These are phyloP conservation scores for Cadophora luteo-olivacea DNA, from an alignment of 2,329 filamentous ascomycete genomes.

Conservation along the genomic window DNA sequence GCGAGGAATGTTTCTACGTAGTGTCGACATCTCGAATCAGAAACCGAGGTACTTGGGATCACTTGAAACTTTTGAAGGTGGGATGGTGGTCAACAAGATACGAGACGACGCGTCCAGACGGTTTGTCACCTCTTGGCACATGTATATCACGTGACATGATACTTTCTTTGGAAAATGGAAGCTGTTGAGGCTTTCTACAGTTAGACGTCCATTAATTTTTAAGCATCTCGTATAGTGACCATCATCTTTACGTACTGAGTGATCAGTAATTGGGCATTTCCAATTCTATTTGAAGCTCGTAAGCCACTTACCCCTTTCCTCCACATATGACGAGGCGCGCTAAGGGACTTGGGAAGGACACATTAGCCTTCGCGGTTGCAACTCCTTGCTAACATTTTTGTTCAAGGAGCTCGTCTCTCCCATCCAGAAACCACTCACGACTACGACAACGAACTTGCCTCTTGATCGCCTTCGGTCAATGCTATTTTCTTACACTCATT, in stretches of 20 bases:
- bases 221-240: background rate
- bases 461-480: slow-evolving; percentile 41
- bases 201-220: background rate
- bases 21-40: slow-evolving; percentile 2
- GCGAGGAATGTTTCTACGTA: slow-evolving; percentile 10
- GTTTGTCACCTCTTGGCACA: background rate
- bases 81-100: background rate
- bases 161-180: background rate
- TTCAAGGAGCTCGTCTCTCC: slow-evolving; percentile 18
- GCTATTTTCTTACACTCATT: slow-evolving; percentile 37
- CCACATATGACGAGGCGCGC: slow-evolving; percentile 8
- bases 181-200: background rate
- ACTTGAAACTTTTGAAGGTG: background rate
- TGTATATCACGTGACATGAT: background rate
- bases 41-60: background rate
- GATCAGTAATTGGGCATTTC: background rate
- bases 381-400: slow-evolving; percentile 21
- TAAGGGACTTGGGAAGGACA: slow-evolving; percentile 23
- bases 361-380: slow-evolving; percentile 25
- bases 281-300: background rate
- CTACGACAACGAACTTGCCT: slow-evolving; percentile 32
- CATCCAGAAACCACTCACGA: background rate
- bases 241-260: background rate
- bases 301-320: slow-evolving; percentile 5
- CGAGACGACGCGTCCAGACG: background rate